phyloP scores from a whole-genome alignment of 192 early-diverging fungal species.

The Coemansia sp. region DNA sequence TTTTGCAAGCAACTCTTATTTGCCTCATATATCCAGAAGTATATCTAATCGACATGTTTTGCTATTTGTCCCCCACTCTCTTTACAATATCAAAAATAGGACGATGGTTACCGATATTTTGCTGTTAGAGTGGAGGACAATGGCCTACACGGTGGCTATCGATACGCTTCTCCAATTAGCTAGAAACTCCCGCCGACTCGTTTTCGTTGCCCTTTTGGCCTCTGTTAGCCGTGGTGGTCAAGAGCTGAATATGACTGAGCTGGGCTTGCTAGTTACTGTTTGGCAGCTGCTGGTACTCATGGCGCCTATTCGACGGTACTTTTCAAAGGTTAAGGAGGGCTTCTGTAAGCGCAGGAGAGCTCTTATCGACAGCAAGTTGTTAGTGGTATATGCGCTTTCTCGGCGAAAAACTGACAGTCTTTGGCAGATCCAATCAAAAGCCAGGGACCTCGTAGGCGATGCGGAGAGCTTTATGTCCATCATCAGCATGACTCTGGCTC shows the following conservation, averaged over 20 bases:
- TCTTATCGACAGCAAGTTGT: constrained; percentile 6
- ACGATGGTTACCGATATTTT: background rate
- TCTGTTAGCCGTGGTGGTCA: background rate
- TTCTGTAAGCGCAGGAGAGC: background rate
- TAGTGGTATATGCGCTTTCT: constrained; percentile 2
- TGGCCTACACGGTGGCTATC: background rate
- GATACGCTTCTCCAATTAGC: background rate
- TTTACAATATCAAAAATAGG: constrained; percentile 1
- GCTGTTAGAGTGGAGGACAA: background rate
- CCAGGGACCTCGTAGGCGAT: background rate
- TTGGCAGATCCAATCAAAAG: background rate
- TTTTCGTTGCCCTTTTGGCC: constrained; percentile 1
- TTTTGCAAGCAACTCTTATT: background rate
- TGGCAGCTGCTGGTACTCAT: constrained; percentile 17
- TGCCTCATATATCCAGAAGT: background rate
- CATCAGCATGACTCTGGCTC: background rate
- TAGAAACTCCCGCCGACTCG: background rate
- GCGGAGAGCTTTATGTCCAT: background rate
- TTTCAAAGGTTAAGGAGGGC: background rate
- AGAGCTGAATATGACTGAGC: background rate
- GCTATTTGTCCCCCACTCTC: background rate
- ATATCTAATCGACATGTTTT: background rate
- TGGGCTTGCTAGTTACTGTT: background rate
- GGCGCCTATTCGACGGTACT: background rate
- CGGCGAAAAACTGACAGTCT: background rate